These are phyloP conservation scores for Cyberlindnera petersonii DNA, from an alignment of 805 yeast genomes.

Conservation along the genomic window DNA sequence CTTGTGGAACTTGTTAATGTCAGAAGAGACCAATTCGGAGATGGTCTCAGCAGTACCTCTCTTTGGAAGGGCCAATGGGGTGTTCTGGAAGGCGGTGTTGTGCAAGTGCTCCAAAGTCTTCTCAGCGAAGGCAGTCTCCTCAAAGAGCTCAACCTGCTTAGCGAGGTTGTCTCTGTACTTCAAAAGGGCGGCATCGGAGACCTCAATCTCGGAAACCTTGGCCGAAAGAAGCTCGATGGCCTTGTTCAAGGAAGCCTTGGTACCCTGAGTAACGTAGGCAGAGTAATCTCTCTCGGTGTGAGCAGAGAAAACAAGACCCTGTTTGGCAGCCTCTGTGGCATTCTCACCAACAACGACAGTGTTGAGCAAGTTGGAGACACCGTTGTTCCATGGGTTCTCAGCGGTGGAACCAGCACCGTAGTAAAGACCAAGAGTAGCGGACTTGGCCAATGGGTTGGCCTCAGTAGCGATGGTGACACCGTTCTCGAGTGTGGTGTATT, in stretches of 20 bases:
- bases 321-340: conserved; percentile 33
- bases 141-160: conserved; percentile 49
- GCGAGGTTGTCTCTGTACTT: conserved; percentile 44
- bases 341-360: conserved; percentile 40
- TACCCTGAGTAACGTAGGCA: conserved; percentile 54
- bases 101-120: conserved; percentile 69
- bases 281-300: conserved; percentile 60
- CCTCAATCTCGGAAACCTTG: conserved; percentile 34
- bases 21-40: conserved; percentile 52
- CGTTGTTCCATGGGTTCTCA: conserved; percentile 79
- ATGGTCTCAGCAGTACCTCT: conserved; percentile 71
- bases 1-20: conserved; percentile 51
- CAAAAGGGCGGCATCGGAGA: conserved; percentile 42
- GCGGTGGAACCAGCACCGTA: conserved; percentile 75
- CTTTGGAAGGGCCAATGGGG: conserved; percentile 72
- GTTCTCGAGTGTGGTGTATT: conserved; percentile 66
- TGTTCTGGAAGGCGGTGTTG: conserved; percentile 84
- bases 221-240: conserved; percentile 52
- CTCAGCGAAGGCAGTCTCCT: conserved; percentile 49
- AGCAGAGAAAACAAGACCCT: conserved; percentile 56
- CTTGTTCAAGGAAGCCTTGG: conserved; percentile 44
- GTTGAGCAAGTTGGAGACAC: conserved; percentile 66
- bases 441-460: conserved; percentile 47
- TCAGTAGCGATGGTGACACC: conserved; percentile 75
- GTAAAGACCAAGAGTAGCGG: conserved; percentile 66